Base-by-base conservation (phyloP, 2,329 filamentous ascomycete species). In the Cytospora mali region DNA sequence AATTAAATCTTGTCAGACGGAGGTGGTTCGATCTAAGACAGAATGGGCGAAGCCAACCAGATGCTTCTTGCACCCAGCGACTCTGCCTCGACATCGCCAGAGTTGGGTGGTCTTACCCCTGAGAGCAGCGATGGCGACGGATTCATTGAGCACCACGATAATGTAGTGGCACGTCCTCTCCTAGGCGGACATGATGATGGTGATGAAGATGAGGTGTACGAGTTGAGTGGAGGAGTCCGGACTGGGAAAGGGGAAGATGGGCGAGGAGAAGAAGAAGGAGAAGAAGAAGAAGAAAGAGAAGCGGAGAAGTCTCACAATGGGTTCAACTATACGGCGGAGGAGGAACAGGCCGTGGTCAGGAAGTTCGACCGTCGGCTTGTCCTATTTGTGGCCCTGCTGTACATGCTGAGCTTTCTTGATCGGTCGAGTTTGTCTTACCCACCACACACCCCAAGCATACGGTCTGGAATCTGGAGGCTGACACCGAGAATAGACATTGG, bases 371-470 rank as follows among this genome's bases (percentile, higher is more conserved):
- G 85, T 61, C 85, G 83, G 67, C 81, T 97, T 58, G 91, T 96
- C 6, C 74, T 91, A 1, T 96, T 97, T 72, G 83, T 97, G 66
- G 90, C 91, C 13, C 73, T 94, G 63, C 81, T 97, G 14, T 97
- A 95, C 73, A 84, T 96, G 80, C 79, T 97, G 66, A 90, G 88
- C 66, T 97, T 96, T 72, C 76, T 97, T 67, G 93, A 97, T 74
- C 84, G 93, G 68, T 93, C 91, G 21, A 96, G 91, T 93, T 79
- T 27, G 64, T 64, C 27, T 25, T 14, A 23, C 18, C 14, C 23
- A 33, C 14, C 11, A 6, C 18, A 6, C 2, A 33, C 6, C 14
- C 28, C 18, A 21, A 21, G 18, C 6, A 3, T n/a, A 21, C n/a
- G n/a, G n/a, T 42, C 18, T 23, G n/a, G n/a, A 21, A 23, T 23